Conservation (phyloP, 225 moss, liverwort and hornwort species). For the Pseudisothecium myosuroides region DNA sequence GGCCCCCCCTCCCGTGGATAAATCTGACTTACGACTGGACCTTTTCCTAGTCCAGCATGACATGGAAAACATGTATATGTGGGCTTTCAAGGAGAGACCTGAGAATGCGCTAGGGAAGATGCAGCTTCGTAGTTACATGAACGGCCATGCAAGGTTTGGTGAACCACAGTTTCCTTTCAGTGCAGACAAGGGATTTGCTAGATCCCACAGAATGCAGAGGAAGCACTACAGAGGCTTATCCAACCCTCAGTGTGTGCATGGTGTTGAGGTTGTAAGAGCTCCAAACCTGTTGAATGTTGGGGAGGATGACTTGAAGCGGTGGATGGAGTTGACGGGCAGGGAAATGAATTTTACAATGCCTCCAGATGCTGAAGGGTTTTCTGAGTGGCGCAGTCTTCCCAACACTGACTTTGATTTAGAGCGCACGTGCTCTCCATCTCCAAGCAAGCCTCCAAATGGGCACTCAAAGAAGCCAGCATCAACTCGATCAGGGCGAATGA, state of each 20-base stretch:
- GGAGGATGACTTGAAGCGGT: constrained; percentile 68
- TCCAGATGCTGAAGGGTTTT: constrained; percentile 76
- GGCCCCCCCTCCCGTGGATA: constrained; percentile 39
- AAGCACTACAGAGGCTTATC: constrained; percentile 85
- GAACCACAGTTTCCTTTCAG: constrained; percentile 84
- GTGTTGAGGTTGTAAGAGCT: constrained; percentile 67
- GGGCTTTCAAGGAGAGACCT: constrained; percentile 82
- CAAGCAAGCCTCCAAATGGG: constrained; percentile 58
- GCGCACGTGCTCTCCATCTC: constrained; percentile 55
- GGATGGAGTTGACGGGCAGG: constrained; percentile 79
- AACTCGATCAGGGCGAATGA: constrained; percentile 42
- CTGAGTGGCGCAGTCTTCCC: constrained; percentile 72
- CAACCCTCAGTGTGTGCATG: constrained; percentile 81
- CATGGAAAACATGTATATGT: constrained; percentile 94
- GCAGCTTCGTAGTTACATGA: constrained; percentile 89
- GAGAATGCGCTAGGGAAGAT: constrained; percentile 85
- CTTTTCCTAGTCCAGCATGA: constrained; percentile 82
- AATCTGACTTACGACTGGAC: constrained; percentile 66
- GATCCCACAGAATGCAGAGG: constrained; percentile 84
- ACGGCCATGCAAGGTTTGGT: constrained; percentile 75
- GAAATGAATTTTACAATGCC: constrained; percentile 67
- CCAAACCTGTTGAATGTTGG: constrained; percentile 46
- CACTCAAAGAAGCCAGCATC: constrained; percentile 45
- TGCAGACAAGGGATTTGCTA: constrained; percentile 66
- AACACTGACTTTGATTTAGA: constrained; percentile 64